Evolutionary conservation across 164 flowering plant species (phyloP).

Genomic region (Liquidambar formosana): DNA sequence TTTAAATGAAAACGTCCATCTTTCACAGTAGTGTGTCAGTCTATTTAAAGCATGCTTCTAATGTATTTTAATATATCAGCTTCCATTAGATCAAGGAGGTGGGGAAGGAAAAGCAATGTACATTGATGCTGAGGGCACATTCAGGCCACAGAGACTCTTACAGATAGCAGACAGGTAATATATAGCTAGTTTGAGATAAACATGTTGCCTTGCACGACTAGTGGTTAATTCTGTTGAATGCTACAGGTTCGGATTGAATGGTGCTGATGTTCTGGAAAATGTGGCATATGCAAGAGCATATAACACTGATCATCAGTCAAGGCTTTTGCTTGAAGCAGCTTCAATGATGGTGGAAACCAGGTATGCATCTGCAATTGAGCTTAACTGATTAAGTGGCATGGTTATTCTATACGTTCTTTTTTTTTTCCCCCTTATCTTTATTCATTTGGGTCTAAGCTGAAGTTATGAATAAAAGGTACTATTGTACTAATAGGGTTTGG

Average conservation of each 20-base stretch:
- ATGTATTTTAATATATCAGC: slow-evolving; percentile 48
- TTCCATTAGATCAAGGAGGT: slow-evolving; percentile 98
- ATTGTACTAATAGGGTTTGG: too few species aligned
- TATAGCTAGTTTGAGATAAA: slow-evolving; percentile 3
- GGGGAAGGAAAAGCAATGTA: slow-evolving; percentile 98
- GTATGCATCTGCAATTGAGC: too few species aligned
- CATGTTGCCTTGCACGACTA: background rate
- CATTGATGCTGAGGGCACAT: slow-evolving; percentile 97
- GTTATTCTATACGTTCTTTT: too few species aligned
- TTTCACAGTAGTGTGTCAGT: background rate
- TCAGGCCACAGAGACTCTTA: slow-evolving; percentile 90
- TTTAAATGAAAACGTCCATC: background rate
- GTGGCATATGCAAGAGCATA: slow-evolving; percentile 99
- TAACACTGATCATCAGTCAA: slow-evolving; percentile 96
- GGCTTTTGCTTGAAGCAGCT: slow-evolving; percentile 97
- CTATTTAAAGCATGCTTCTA: background rate
- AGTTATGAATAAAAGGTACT: too few species aligned
- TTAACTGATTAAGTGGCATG: too few species aligned
- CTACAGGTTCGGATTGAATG: slow-evolving; percentile 89
- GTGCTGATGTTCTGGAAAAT: slow-evolving; percentile 93
- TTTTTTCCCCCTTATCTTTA: background rate
- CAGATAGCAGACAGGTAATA: slow-evolving; percentile 92
- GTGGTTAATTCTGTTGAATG: slow-evolving; percentile 14
- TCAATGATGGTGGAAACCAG: slow-evolving; percentile 99
- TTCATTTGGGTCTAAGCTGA: too few species aligned